Conservation (phyloP, 495 filamentous ascomycete genomes). For the Aspergillus indologenus region DNA sequence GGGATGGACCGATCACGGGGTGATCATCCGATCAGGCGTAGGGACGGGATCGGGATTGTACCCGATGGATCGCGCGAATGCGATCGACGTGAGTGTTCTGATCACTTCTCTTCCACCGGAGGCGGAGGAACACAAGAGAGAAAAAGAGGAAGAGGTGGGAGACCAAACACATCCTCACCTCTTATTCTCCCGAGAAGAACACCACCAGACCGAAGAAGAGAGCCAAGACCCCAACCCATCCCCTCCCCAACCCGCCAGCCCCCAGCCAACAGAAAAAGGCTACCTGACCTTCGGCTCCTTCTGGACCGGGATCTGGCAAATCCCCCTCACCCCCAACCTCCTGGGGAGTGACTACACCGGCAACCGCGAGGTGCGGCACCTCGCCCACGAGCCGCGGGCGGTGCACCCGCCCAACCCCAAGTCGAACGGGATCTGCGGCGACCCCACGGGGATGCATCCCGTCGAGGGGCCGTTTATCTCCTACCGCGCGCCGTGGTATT, state of each 20-base stretch:
- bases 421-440: constrained; percentile 32
- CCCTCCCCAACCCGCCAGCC: neutral
- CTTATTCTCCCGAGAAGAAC: too few species aligned
- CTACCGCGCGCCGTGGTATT: constrained; percentile 57
- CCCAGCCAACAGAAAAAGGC: constrained; percentile 23
- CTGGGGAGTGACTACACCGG: constrained; percentile 27
- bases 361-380: constrained; percentile 29
- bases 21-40: constrained; percentile 41
- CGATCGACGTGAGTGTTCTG: constrained; percentile 68
- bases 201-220: too few species aligned
- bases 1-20: constrained; percentile 52
- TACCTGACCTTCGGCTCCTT: constrained; percentile 69
- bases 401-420: constrained; percentile 23
- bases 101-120: constrained; percentile 24
- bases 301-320: constrained; percentile 69
- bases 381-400: constrained; percentile 32
- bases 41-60: constrained; percentile 42
- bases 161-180: too few species aligned
- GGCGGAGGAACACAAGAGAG: constrained; percentile 21
- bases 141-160: too few species aligned
- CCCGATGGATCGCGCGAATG: constrained; percentile 58
- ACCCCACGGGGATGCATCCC: constrained; percentile 35
- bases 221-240: neutral
- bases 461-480: constrained; percentile 54
- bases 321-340: constrained; percentile 47